Conservation (phyloP, 2,329 filamentous ascomycete species). For the Ascochyta pisi region DNA sequence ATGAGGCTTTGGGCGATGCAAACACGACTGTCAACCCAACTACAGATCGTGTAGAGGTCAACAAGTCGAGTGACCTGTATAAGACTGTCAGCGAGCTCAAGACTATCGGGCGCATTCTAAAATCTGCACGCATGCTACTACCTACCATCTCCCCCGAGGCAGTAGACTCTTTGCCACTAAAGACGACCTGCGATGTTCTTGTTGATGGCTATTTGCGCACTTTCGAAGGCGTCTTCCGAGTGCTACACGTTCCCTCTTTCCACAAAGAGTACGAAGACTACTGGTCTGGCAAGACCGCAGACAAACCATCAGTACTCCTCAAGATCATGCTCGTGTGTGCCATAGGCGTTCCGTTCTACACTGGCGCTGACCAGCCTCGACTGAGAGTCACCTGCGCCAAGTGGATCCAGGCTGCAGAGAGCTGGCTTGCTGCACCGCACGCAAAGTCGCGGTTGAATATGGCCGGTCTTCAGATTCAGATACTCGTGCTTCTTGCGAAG, state of each 20-base stretch:
- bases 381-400: slow-evolving; percentile 41
- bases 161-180: slow-evolving; percentile 55
- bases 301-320: slow-evolving; percentile 56
- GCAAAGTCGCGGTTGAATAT: slow-evolving; percentile 61
- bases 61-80: slow-evolving; percentile 34
- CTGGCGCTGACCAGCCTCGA: slow-evolving; percentile 55
- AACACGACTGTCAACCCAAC: slow-evolving; percentile 42
- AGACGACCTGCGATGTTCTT: slow-evolving; percentile 54
- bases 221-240: slow-evolving; percentile 56
- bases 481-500: slow-evolving; percentile 48
- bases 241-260: slow-evolving; percentile 62
- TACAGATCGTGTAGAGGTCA: slow-evolving; percentile 49
- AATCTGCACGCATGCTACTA: slow-evolving; percentile 47
- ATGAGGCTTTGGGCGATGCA: slow-evolving; percentile 24
- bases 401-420: slow-evolving; percentile 65
- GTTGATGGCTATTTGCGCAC: slow-evolving; percentile 59
- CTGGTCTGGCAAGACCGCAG: slow-evolving; percentile 53
- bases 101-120: slow-evolving; percentile 59
- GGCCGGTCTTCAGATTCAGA: slow-evolving; percentile 57
- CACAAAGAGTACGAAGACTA: slow-evolving; percentile 57
- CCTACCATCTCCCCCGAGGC: slow-evolving; percentile 55
- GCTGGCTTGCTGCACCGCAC: slow-evolving; percentile 61
- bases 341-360: slow-evolving; percentile 56
- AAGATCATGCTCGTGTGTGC: slow-evolving; percentile 55
- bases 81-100: slow-evolving; percentile 54